Evolutionary conservation across 768 basidiomycete species (phyloP), one percentile per base, ranked within the genome.

Genomic region (Clitopilus passeckerianus): DNA sequence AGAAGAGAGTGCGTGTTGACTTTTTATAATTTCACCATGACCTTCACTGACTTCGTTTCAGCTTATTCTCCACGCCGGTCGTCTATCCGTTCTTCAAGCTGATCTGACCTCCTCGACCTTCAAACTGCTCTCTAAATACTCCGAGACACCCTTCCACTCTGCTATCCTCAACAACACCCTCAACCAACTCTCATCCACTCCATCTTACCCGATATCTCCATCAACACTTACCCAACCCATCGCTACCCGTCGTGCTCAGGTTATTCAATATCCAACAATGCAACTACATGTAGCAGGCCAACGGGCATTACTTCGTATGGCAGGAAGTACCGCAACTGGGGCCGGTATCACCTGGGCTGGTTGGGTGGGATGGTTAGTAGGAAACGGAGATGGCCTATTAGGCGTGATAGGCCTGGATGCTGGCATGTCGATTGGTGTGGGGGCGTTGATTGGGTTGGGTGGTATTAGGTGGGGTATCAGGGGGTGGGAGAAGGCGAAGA

Each of bases 401-500:
- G 67, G 75, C 22, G 62, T 67, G 61, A 44, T 80, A 56, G 76
- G 78, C 2, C 66, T 84, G 57, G 83, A 87, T 62, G 71, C 80
- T 6, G 78, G 76, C 37, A 89, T 86, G 1, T 84, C 85, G 1
- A 66, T 86, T 24, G 88, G 86, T 1, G 69, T 82, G 0, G 88
- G 87, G 12, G 74, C 80, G 57, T 67, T 93, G 10, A 72, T 78
- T 18, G 75, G 79, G 0, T 67, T 80, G 6, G 64, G 71, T 2
- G 80, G 84, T 52, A 60, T 89, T 43, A 74, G 88, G 43, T 89
- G 86, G 86, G 81, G 80, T 1, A 75, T 87, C 5, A 80, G 83
- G 12, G 76, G 75, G 60, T 92, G 89, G 88, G 87, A 90, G 59
- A 82, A 77, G 63, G 83, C 84, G 2, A 87, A 88, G 68, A 74